Base-by-base conservation (phyloP, 2,329 filamentous ascomycete genomes). In the Colletotrichum musae region DNA sequence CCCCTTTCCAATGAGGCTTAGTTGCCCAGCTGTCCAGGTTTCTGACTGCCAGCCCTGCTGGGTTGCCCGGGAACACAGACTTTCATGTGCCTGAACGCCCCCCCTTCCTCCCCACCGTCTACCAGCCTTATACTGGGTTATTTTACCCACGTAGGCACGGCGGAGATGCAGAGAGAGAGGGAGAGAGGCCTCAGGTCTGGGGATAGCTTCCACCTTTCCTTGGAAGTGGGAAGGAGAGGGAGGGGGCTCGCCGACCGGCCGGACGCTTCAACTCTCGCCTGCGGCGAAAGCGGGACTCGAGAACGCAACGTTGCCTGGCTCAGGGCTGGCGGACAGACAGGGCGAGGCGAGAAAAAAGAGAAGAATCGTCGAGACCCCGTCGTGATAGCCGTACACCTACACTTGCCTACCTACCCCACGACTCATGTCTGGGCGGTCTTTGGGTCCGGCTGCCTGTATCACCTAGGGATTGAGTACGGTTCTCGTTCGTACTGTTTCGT, bases 241-340 rank as follows among this genome's bases (percentile, higher is more conserved):
- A 18, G 3, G 21, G 24, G 48, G 21, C 21, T 24, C 21, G 21
- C 45, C 45, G 16, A 13, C 21, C 59, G 39, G 59, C 32, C 39
- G 28, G 45, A 59, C 45, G 45, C 21, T 51, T 48, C 57, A 48
- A 48, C 57, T 52, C 39, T 43, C 51, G 47, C 54, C 47, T 59
- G 41, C 57, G 51, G 32, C 16, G 61, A 58, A 60, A 60, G 62
- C 54, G 57, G 63, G 43, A 24, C 56, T 52, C 53, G 51, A 45
- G 36, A 52, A 56, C 26, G 39, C 51, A 68, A 68, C 64, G 64
- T 64, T 64, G 52, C 59, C 52, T 58, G 64, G 36, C 13, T 24
- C 21, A 24, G 21, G 21, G 21, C 21, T 24, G 21, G 21, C 21
- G 21, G 21, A 24, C 21, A 24, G 21, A 24, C 21, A 24, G 12